Base-by-base conservation (phyloP, 306 rosid species). In the Dalbergia cochinchinensis region DNA sequence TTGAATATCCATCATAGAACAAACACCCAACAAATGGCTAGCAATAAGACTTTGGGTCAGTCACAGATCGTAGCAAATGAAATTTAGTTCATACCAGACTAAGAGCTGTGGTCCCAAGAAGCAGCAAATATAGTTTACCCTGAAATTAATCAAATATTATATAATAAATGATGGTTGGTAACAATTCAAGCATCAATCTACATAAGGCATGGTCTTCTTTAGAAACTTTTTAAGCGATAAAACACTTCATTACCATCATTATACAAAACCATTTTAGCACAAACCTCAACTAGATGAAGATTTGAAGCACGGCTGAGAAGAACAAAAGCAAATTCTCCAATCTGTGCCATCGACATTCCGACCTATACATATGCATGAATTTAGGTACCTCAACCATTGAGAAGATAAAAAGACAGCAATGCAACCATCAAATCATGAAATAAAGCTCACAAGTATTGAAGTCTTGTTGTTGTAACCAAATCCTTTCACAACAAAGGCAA, bases 301-400 rank as follows among this genome's bases (percentile, higher is more conserved):
- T 91, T 96, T 26, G 99, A 96, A 70, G 98, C 99, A 73, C 99
- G 99, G 20, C 99, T 96, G 58, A 96, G 92, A 89, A 96, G 97
- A 76, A 96, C 99, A 83, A 96, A 96, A 62, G 99, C 88, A 86
- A 96, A 96, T 83, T 96, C 99, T 68, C 99, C 99, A 5, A 93
- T 96, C 79, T 96, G 99, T 51, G 98, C 97, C 61, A 96, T 85
- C 31, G 99, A 91, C 92, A 91, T 91, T 78, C 98, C 98, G 57
- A 96, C 99, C 99, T 91, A 87, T 77, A 80, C 67, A 85, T 77
- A 80, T 80, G 72, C 54, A 77, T 54, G 69, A 68, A 73, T 62
- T 77, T 48, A 68, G 47, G 77, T n/a, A 11, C 35, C 68, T 68
- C 35, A 35, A 12, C 73, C 73, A 73, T 48, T 58, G 65, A 51